A percentile compares a stretch with the other conserved stretches of the same genome.
Evolutionary conservation across 345 rosid genomes (phyloP).

Genomic region (Lepidium didymum): DNA sequence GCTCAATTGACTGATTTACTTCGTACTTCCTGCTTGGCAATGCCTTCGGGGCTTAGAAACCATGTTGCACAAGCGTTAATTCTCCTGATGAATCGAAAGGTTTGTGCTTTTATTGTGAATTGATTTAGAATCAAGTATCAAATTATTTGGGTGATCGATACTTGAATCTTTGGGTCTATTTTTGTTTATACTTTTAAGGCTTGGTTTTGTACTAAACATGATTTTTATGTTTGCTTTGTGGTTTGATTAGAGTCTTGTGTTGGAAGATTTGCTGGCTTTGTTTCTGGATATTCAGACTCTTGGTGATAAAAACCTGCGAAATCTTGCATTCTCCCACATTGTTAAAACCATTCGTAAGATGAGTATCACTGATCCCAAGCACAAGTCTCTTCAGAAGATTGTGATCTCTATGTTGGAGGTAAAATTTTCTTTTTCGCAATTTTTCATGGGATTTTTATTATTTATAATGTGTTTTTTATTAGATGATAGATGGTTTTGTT

Average conservation of each 20-base stretch:
- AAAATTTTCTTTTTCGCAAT: not conserved
- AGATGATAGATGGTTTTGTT: not conserved
- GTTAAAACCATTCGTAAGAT: slow-evolving; percentile 67
- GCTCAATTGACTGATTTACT: slow-evolving; percentile 65
- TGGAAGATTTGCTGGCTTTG: slow-evolving; percentile 56
- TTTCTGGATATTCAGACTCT: slow-evolving; percentile 82
- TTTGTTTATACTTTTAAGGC: not conserved
- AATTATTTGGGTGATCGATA: not conserved
- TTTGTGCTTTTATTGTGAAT: not conserved
- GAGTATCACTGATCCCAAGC: slow-evolving; percentile 69
- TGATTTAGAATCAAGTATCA: not conserved
- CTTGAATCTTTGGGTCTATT: not conserved
- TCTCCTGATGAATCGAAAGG: slow-evolving; percentile 70
- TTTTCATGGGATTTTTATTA: not conserved
- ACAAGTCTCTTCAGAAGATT: slow-evolving; percentile 75
- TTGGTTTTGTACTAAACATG: not conserved
- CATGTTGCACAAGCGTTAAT: slow-evolving; percentile 67
- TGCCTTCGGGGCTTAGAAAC: slow-evolving; percentile 78
- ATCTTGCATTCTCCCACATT: slow-evolving; percentile 76
- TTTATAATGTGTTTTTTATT: not conserved
- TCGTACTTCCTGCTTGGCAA: slow-evolving; percentile 44
- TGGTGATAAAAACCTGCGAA: slow-evolving; percentile 64
- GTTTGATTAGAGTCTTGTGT: slow-evolving; percentile 52
- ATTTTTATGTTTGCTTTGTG: not conserved
- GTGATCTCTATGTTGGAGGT: slow-evolving; percentile 71